Evolutionary conservation across 2,329 filamentous ascomycete genomes (phyloP).

Genomic region (Pseudogymnoascus sp.): DNA sequence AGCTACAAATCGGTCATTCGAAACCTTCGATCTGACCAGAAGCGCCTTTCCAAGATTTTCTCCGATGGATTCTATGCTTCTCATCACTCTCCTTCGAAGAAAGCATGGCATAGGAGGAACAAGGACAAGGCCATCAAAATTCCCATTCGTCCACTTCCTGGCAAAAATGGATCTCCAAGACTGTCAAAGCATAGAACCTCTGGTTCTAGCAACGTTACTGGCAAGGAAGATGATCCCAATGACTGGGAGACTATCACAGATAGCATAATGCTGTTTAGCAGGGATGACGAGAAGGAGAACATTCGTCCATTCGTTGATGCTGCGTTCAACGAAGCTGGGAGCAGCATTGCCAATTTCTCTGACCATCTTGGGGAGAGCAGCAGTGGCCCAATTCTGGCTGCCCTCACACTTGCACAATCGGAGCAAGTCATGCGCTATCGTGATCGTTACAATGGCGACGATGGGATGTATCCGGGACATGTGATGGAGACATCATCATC

Average conservation of each 20-base stretch:
- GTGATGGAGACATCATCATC: neutral
- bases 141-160: neutral
- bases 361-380: conserved; percentile 12
- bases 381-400: neutral
- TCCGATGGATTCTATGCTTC: conserved; percentile 9
- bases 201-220: conserved; percentile 1
- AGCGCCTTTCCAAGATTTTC: conserved; percentile 13
- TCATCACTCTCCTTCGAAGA: conserved; percentile 11
- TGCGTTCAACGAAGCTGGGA: conserved; percentile 18
- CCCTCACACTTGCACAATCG: neutral
- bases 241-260: conserved; percentile 28
- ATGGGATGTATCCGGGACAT: neutral
- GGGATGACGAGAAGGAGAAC: neutral
- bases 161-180: neutral
- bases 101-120: neutral
- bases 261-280: conserved; percentile 11
- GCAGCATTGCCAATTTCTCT: conserved; percentile 25
- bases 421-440: neutral
- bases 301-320: conserved; percentile 14
- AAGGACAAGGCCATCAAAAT: neutral
- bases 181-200: neutral
- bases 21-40: conserved; percentile 1
- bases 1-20: neutral
- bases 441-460: neutral
- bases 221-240: conserved; percentile 17